Conservation (phyloP, 257 asterid species). For the Verbascum thapsus region DNA sequence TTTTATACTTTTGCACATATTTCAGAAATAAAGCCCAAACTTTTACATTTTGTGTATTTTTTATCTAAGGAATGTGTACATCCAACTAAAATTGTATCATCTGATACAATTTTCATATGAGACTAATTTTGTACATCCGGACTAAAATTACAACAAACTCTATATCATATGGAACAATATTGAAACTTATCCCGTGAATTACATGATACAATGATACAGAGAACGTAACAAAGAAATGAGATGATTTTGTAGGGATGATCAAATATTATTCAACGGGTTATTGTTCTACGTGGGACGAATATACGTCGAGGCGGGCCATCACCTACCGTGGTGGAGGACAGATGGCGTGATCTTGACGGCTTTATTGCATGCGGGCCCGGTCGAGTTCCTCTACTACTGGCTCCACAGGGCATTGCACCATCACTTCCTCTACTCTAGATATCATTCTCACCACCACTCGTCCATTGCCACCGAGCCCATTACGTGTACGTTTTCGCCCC, state of each 20-base stretch:
- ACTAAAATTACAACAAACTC: too few relatives aligned
- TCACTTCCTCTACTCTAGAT: slow-evolving; percentile 38
- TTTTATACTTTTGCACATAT: too few relatives aligned
- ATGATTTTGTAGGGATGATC: slow-evolving; percentile 35
- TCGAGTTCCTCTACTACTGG: slow-evolving; percentile 40
- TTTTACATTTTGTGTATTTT: too few relatives aligned
- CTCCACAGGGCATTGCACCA: slow-evolving; percentile 42
- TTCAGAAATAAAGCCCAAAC: too few relatives aligned
- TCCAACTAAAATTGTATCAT: too few relatives aligned
- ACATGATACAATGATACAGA: neutral
- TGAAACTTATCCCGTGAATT: neutral
- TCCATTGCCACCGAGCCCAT: slow-evolving; percentile 43
- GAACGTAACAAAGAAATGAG: neutral
- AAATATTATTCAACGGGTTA: slow-evolving; percentile 35
- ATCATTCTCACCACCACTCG: slow-evolving; percentile 43
- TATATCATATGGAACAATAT: too few relatives aligned
- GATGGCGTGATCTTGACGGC: slow-evolving; percentile 29
- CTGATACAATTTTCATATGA: too few relatives aligned
- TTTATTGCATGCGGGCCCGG: slow-evolving; percentile 33
- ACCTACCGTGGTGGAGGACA: slow-evolving; percentile 34
- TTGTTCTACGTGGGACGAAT: slow-evolving; percentile 20
- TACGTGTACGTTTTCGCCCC: slow-evolving; percentile 25
- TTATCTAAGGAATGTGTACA: too few relatives aligned
- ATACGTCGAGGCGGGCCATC: slow-evolving; percentile 5
- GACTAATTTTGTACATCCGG: too few relatives aligned